phyloP scores from a whole-genome alignment of 2,329 filamentous ascomycete species.

The Colletotrichum sp. region DNA sequence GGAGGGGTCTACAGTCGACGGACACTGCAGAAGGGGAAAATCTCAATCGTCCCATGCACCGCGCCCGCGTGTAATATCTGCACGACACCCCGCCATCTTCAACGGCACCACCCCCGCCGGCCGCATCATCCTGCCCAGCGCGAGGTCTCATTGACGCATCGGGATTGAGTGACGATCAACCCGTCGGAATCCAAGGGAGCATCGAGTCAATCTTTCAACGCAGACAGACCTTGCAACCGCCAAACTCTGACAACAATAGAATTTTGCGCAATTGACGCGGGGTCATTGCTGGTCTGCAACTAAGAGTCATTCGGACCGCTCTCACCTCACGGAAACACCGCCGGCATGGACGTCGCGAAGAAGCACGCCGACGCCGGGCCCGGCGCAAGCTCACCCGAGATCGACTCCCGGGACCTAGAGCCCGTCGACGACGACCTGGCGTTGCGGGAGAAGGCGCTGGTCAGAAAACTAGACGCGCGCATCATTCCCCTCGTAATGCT shows the following conservation, averaged over 20 bases:
- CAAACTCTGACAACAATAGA: background rate
- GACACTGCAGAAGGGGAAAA: background rate
- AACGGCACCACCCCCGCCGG: background rate
- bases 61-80: background rate
- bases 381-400: background rate
- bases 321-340: background rate
- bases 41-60: background rate
- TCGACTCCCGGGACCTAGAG: background rate
- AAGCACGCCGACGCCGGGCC: background rate
- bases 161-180: background rate
- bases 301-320: background rate
- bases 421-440: constrained; percentile 9
- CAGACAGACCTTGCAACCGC: background rate
- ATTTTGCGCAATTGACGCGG: background rate
- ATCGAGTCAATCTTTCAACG: background rate
- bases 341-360: background rate
- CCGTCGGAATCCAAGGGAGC: background rate
- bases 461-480: constrained; percentile 68
- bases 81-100: background rate
- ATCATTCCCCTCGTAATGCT: constrained; percentile 72
- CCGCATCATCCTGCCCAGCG: background rate
- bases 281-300: background rate
- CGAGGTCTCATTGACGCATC: background rate
- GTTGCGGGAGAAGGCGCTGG: constrained; percentile 56
- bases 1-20: background rate